Percentiles rank a stretch among this genome's conserved stretches.
Conservation (phyloP, 2,329 filamentous ascomycete species). For the Aureobasidium pullulans region DNA sequence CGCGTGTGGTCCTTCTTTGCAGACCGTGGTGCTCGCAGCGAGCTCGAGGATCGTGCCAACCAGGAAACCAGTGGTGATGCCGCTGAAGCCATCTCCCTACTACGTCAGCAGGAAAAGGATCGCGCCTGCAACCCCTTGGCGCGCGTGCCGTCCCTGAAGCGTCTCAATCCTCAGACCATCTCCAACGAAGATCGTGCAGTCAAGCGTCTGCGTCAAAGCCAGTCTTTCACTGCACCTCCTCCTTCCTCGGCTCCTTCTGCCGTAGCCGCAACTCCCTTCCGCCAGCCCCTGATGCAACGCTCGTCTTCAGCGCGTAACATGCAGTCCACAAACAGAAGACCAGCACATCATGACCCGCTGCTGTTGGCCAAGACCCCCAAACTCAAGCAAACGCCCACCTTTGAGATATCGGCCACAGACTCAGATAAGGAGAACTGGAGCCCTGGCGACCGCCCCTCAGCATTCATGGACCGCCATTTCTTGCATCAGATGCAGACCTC, state of each 20-base stretch:
- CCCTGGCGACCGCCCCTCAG: constrained; percentile 30
- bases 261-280: constrained; percentile 15
- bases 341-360: not conserved
- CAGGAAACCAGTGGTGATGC: constrained; percentile 74
- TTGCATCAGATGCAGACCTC: constrained; percentile 1
- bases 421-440: constrained; percentile 96
- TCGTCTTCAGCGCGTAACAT: constrained; percentile 27
- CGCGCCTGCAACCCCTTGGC: constrained; percentile 1
- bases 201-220: constrained; percentile 5
- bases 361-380: constrained; percentile 12
- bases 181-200: constrained; percentile 3
- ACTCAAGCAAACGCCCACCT: constrained; percentile 27
- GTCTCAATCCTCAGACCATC: constrained; percentile 1
- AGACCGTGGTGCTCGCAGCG: constrained; percentile 70
- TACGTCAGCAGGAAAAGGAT: constrained; percentile 10
- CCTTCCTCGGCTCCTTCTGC: constrained; percentile 10
- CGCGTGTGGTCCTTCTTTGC: constrained; percentile 89
- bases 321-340: constrained; percentile 17
- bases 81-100: constrained; percentile 58
- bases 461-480: constrained; percentile 26
- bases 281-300: constrained; percentile 25
- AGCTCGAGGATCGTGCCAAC: constrained; percentile 72
- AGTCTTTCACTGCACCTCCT: constrained; percentile 4
- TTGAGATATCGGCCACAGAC: constrained; percentile 54
- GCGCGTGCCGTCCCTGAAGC: constrained; percentile 7